phyloP scores from a whole-genome alignment of 2,329 filamentous ascomycete genomes.

The Beauveria brongniartii region DNA sequence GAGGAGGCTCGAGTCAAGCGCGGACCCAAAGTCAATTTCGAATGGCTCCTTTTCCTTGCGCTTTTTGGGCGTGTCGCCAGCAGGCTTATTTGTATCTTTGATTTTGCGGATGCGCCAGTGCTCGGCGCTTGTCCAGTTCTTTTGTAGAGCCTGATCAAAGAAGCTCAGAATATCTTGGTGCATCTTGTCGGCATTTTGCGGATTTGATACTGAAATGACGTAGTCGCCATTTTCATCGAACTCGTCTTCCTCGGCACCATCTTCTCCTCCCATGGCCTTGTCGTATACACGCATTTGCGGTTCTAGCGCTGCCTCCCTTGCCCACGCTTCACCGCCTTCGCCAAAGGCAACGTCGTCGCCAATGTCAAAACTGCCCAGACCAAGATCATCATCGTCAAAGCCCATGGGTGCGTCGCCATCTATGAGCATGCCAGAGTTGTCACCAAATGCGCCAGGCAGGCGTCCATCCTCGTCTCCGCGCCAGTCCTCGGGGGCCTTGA shows the following conservation, averaged over 20 bases:
- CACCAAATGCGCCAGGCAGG: constrained; percentile 43
- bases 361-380: constrained; percentile 63
- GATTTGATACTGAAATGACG: constrained; percentile 68
- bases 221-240: constrained; percentile 59
- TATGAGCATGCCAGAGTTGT: constrained; percentile 73
- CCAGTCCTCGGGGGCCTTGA: constrained; percentile 86
- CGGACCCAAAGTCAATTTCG: constrained; percentile 79
- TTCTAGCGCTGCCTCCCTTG: constrained; percentile 76
- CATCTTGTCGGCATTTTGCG: constrained; percentile 54
- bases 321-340: constrained; percentile 94
- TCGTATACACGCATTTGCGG: constrained; percentile 78
- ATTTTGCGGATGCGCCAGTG: constrained; percentile 97
- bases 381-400: constrained; percentile 63
- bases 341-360: constrained; percentile 77
- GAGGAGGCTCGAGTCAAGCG: constrained; percentile 61
- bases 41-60: constrained; percentile 96
- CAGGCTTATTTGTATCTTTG: constrained; percentile 64
- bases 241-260: constrained; percentile 30
- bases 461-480: constrained; percentile 59
- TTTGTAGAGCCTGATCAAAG: constrained; percentile 91
- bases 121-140: constrained; percentile 97
- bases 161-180: constrained; percentile 97
- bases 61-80: constrained; percentile 46
- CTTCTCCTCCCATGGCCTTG: constrained; percentile 55
- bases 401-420: constrained; percentile 79